Evolutionary conservation across 2,329 filamentous ascomycete species (phyloP), one percentile per base, ranked within the genome.

Genomic region (Incumbomyces delicatus): DNA sequence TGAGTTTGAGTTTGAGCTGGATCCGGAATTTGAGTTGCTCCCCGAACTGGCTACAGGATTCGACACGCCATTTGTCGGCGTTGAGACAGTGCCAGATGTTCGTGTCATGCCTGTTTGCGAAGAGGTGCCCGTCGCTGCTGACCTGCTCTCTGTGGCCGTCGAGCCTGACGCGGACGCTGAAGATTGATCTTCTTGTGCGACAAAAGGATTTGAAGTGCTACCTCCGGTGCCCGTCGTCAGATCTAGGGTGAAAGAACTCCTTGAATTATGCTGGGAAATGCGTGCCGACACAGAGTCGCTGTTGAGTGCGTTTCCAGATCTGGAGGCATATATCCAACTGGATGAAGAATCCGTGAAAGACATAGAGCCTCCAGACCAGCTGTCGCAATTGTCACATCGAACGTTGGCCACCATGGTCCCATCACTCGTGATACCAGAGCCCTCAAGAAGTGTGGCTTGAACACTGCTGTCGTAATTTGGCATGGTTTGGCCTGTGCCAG

Each of bases 321-420:
- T 65, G 42, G 63, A 63, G 10, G 69, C 74, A 57, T 68, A 74
- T 34, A 80, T 75, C 74, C 74, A 79, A 16, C 60, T 60, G 13
- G 69, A 71, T 1, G 57, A 62, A 2, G 57, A 46, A 20, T 60
- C 60, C 2, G 61, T 72, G 48, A 76, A 71, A 52, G 71, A 66
- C 66, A 76, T 74, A 22, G 59, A 64, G 2, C 75, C 74, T 4
- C 73, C 73, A 29, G 60, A 62, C 75, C 75, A 78, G 46, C 60
- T 67, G 31, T 70, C 58, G 56, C 76, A 79, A 50, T 71, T 76
- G 18, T 71, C 71, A 51, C 76, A 79, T 53, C 63, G 68, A 17
- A 80, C 64, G 55, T 79, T 79, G 13, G 75, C 76, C 17, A 67
- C 68, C 71, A 80, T 76, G 14, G 66, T 63, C 16, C 71, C 71